Conservation (phyloP, 345 rosid genomes). For the Populus simonii region DNA sequence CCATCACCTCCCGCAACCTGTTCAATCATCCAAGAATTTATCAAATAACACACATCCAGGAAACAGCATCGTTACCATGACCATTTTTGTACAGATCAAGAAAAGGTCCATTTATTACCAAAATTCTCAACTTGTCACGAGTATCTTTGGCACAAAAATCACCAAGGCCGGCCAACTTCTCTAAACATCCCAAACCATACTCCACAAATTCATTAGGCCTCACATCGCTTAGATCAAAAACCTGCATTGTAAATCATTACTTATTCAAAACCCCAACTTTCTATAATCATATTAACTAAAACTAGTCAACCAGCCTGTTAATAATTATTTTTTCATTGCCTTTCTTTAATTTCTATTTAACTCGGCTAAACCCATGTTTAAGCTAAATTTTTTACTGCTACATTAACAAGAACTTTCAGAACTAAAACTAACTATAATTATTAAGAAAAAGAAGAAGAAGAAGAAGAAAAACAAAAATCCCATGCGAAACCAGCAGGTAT, state of each 20-base stretch:
- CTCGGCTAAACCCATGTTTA: not conserved
- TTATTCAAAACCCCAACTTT: constrained; percentile 5
- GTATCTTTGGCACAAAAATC: constrained; percentile 74
- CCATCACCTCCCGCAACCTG: constrained; percentile 99
- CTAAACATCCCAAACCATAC: constrained; percentile 80
- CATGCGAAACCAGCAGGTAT: not conserved
- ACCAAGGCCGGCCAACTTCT: constrained; percentile 65
- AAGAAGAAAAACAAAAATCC: not conserved
- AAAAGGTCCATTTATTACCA: constrained; percentile 43
- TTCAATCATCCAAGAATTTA: constrained; percentile 26
- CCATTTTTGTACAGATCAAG: not conserved
- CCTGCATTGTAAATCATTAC: constrained; percentile 39
- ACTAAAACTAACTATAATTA: not conserved
- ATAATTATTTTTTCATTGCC: not conserved
- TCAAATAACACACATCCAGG: not conserved
- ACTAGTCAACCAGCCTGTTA: not conserved
- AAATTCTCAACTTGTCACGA: constrained; percentile 70
- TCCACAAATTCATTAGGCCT: constrained; percentile 74
- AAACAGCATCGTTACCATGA: not conserved
- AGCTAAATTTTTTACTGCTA: not conserved
- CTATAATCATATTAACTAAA: not conserved
- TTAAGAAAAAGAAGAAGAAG: not conserved
- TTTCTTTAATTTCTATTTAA: not conserved
- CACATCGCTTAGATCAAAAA: constrained; percentile 77
- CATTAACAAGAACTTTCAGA: not conserved